Evolutionary conservation across 768 basidiomycete species (phyloP).

Genomic region (Leccinum pellstonianum): DNA sequence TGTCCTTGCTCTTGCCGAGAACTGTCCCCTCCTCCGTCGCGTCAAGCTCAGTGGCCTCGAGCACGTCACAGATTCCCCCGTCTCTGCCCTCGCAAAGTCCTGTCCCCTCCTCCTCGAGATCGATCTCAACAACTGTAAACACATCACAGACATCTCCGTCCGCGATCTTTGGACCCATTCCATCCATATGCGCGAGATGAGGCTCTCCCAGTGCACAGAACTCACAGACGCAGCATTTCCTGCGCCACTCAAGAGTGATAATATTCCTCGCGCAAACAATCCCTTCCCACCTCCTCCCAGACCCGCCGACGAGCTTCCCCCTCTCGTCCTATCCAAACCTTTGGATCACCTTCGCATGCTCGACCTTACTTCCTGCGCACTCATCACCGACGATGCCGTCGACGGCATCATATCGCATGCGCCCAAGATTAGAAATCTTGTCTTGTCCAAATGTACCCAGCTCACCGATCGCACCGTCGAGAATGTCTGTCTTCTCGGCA

Average conservation of each 20-base stretch:
- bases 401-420: conserved; percentile 80
- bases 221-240: conserved; percentile 89
- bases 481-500: conserved; percentile 84
- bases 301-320: conserved; percentile 50
- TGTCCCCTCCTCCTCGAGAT: conserved; percentile 92
- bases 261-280: conserved; percentile 38
- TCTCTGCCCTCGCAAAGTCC: conserved; percentile 70
- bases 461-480: conserved; percentile 83
- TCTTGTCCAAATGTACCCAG: conserved; percentile 78
- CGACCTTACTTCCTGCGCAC: conserved; percentile 84
- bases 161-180: conserved; percentile 84
- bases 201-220: conserved; percentile 72
- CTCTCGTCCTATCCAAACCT: conserved; percentile 59
- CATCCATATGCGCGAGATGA: conserved; percentile 86
- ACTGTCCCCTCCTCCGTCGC: conserved; percentile 77
- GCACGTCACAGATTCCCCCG: conserved; percentile 69
- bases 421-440: conserved; percentile 81
- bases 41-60: conserved; percentile 85
- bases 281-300: conserved; percentile 42
- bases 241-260: conserved; percentile 47
- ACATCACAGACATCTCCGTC: conserved; percentile 72
- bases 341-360: conserved; percentile 91
- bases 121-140: conserved; percentile 83
- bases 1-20: conserved; percentile 69
- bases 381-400: conserved; percentile 79